Evolutionary conservation across 2,329 filamentous ascomycete genomes (phyloP).

Genomic region (Colletotrichum tofieldiae): DNA sequence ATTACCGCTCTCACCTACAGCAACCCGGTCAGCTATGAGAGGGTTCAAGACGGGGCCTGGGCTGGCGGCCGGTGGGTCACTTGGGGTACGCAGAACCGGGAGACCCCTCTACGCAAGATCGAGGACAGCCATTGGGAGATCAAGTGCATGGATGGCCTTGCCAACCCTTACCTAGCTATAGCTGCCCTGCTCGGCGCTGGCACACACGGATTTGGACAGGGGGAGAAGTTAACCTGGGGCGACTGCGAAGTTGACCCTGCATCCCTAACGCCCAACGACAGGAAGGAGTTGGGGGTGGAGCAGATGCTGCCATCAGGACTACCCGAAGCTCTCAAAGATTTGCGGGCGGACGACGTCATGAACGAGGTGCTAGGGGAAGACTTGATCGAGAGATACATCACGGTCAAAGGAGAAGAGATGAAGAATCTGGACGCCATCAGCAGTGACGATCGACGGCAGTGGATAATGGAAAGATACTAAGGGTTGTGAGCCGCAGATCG

Average conservation of each 20-base stretch:
- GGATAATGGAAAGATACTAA: constrained; percentile 78
- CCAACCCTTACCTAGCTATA: constrained; percentile 83
- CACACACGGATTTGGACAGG: constrained; percentile 63
- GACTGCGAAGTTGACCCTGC: constrained; percentile 73
- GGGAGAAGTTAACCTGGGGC: constrained; percentile 60
- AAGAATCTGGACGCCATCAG: constrained; percentile 65
- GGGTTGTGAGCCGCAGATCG: not conserved
- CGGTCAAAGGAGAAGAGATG: constrained; percentile 73
- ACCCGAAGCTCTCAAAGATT: constrained; percentile 66
- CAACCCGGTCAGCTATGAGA: constrained; percentile 77
- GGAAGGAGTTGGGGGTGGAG: constrained; percentile 67
- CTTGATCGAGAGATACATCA: constrained; percentile 70
- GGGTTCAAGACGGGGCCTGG: constrained; percentile 80
- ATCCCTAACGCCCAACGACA: constrained; percentile 61
- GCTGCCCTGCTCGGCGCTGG: constrained; percentile 75
- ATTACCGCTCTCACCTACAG: constrained; percentile 80
- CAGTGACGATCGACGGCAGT: constrained; percentile 64
- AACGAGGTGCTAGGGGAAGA: constrained; percentile 61
- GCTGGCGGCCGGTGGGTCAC: constrained; percentile 83
- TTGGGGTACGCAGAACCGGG: constrained; percentile 88
- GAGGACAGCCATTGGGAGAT: constrained; percentile 81
- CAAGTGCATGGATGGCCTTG: constrained; percentile 83
- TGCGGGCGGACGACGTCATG: constrained; percentile 66
- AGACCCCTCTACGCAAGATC: constrained; percentile 80
- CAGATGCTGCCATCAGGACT: constrained; percentile 69